Conservation (phyloP, 768 basidiomycete species). For the Candolleomyces aberdarensis region DNA sequence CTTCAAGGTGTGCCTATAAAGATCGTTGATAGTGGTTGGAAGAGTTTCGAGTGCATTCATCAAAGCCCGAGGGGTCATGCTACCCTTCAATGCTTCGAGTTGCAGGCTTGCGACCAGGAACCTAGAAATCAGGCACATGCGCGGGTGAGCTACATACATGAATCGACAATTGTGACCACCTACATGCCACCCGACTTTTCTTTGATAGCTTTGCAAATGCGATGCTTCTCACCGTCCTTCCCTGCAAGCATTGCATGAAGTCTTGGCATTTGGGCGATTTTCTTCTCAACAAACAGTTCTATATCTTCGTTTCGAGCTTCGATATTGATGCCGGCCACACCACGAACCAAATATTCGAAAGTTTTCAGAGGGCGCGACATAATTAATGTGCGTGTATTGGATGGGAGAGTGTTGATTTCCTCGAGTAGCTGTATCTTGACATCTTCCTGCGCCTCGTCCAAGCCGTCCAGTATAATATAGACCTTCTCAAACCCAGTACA, state of each 20-base stretch:
- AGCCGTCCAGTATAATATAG: neutral
- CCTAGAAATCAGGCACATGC: neutral
- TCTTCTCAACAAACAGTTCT: neutral
- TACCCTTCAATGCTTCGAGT: neutral
- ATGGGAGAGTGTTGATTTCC: neutral
- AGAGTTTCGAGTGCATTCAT: neutral
- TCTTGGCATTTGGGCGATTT: neutral
- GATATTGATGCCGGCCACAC: neutral
- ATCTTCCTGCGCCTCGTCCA: neutral
- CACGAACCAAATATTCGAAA: neutral
- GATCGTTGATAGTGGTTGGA: neutral
- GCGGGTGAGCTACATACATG: neutral
- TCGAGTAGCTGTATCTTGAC: neutral
- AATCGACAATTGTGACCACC: neutral
- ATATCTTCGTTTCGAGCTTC: neutral
- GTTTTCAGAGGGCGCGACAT: neutral
- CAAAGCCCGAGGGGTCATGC: neutral
- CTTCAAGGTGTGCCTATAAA: neutral
- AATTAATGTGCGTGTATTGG: neutral
- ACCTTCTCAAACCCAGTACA: neutral
- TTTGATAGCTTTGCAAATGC: neutral
- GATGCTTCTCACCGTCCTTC: neutral
- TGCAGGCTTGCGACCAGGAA: slow-evolving; percentile 3
- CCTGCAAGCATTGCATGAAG: neutral
- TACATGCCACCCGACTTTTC: slow-evolving; percentile 6